phyloP scores from a whole-genome alignment of 2,329 filamentous ascomycete genomes.

The Sclerotinia borealis region DNA sequence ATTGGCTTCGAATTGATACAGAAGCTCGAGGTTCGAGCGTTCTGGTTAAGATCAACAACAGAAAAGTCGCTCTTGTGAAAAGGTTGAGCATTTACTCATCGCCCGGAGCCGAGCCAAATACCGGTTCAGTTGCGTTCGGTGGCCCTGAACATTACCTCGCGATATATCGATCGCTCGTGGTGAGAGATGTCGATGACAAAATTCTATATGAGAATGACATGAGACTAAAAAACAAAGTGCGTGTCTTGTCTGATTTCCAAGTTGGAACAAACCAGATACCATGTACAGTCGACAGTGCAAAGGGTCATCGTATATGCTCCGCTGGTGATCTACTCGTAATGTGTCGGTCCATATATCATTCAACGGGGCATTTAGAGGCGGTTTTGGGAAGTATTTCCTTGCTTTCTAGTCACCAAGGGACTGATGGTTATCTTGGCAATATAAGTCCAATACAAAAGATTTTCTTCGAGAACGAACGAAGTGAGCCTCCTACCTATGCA shows the following conservation, averaged over 20 bases:
- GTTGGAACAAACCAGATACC: conserved; percentile 2
- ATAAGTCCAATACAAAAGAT: conserved; percentile 5
- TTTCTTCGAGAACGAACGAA: not conserved
- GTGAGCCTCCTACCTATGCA: not conserved
- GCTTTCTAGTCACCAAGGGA: not conserved
- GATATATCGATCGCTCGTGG: conserved; percentile 1
- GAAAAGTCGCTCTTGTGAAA: not conserved
- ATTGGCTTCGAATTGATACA: not conserved
- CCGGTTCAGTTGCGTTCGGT: not conserved
- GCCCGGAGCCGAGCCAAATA: not conserved
- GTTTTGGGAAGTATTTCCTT: not conserved
- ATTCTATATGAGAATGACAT: not conserved
- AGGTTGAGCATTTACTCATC: not conserved
- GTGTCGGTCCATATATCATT: conserved; percentile 2
- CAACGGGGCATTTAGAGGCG: not conserved
- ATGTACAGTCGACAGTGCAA: conserved; percentile 4
- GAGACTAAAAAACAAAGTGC: not conserved
- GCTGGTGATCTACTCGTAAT: not conserved
- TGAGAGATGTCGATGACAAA: not conserved
- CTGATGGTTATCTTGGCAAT: not conserved
- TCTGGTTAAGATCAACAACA: not conserved
- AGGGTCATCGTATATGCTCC: not conserved
- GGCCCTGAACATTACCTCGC: conserved; percentile 1
- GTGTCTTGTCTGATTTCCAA: not conserved
- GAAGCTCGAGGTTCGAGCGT: not conserved